Evolutionary conservation across 805 yeast species (phyloP), one percentile per base, ranked within the genome.

Genomic region (Candida piceae): DNA sequence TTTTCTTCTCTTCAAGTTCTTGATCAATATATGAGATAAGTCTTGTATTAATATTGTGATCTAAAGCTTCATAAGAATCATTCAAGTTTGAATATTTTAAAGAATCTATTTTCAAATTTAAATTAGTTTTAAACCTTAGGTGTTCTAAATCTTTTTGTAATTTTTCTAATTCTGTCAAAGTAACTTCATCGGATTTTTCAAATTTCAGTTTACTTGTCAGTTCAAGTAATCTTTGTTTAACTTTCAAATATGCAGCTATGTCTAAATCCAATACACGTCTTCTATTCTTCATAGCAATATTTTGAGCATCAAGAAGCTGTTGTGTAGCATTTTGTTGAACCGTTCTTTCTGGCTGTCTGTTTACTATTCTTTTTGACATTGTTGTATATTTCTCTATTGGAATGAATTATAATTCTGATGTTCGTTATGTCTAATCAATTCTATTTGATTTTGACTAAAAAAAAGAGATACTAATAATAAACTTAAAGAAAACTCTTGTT

Each of bases 251-350:
- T 1, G 38, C 32, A 23, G 54, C 59, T 4, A 60, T 22, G 31
- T 58, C 65, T 9, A 52, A 29, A 35, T 60, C 65, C 17, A 49
- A 51, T 9, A 55, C 57, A 24, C 44, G 40, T 35, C 64, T 49
- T 27, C 62, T 42, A 32, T 49, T 45, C 31, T 51, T 54, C 39
- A 55, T 52, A 5, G 58, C 52, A 4, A 46, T 32, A 21, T 52
- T 44, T 39, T 48, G 45, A 16, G 42, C 49, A 25, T 40, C 32
- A 18, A 33, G 32, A 4, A 28, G 39, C 20, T 22, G 37, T 13
- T 6, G 28, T 13, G 23, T 12, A 18, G 26, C 28, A 8, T 13
- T 13, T 25, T 11, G 19, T n/a, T 15, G 19, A 6, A 24, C 19
- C 19, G 26, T 20, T 20, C 32, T 34, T 15, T 24, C 31, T 18